Evolutionary conservation across 768 basidiomycete genomes (phyloP).

Genomic region (Filobasidium wieringae): DNA sequence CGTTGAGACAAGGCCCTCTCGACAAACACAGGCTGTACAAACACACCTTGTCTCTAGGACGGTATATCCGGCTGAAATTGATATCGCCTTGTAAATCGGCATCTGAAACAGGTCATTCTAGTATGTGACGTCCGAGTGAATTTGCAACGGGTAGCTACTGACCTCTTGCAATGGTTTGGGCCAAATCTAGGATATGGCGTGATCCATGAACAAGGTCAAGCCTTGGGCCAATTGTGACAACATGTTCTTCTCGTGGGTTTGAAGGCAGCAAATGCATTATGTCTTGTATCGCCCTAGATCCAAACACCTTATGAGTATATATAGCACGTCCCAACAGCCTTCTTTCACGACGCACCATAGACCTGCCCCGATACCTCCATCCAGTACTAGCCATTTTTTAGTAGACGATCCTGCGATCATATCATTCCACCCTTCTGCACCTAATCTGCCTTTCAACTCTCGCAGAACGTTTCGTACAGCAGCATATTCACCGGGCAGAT

Average conservation of each 20-base stretch:
- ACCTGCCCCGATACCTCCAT: conserved; percentile 29
- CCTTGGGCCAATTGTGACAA: not conserved
- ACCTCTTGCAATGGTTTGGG: conserved; percentile 15
- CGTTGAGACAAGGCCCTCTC: not conserved
- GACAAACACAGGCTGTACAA: not conserved
- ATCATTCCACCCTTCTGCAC: conserved; percentile 20
- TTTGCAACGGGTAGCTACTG: conserved; percentile 5
- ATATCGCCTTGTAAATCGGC: not conserved
- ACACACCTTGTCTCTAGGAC: not conserved
- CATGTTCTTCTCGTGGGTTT: not conserved
- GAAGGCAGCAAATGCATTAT: not conserved
- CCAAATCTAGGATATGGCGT: conserved; percentile 21
- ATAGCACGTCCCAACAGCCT: not conserved
- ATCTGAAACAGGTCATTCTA: not conserved
- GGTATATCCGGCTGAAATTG: not conserved
- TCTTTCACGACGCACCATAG: conserved; percentile 24
- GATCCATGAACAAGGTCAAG: conserved; percentile 21
- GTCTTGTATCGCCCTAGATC: conserved; percentile 2
- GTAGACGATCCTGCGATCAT: not conserved
- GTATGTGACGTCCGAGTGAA: too few relatives aligned
- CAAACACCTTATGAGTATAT: not conserved
- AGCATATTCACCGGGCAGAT: conserved; percentile 33
- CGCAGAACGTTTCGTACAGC: conserved; percentile 30
- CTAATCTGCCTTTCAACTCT: conserved; percentile 27
- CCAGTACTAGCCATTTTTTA: conserved; percentile 19